phyloP scores from a whole-genome alignment of 2,329 filamentous ascomycete genomes.

The Penicillium hesseltinei region DNA sequence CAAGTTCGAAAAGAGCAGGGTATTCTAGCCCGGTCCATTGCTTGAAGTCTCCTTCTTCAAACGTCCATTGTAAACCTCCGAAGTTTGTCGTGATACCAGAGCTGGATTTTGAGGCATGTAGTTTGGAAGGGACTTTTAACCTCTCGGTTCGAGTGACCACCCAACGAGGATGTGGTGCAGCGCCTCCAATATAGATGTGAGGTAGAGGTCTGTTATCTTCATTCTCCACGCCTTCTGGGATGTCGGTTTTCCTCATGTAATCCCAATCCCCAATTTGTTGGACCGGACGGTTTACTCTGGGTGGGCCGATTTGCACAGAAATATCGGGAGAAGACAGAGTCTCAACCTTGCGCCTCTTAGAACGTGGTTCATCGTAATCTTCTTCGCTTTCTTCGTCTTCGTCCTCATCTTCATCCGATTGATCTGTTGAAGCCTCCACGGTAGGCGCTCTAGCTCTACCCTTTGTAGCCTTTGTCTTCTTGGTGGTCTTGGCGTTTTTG shows the following conservation, averaged over 20 bases:
- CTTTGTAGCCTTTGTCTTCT: not conserved
- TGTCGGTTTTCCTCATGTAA: not conserved
- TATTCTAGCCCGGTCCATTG: not conserved
- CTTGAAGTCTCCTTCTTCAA: constrained; percentile 3
- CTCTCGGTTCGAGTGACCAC: not conserved
- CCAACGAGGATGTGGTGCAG: constrained; percentile 6
- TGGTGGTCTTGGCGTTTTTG: not conserved
- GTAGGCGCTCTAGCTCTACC: not conserved
- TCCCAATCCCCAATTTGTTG: not conserved
- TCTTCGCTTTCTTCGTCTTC: constrained; percentile 7
- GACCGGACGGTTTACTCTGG: not conserved
- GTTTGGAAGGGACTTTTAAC: not conserved
- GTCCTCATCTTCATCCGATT: not conserved
- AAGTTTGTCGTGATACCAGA: not conserved
- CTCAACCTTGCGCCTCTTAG: not conserved
- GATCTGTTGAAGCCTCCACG: not conserved
- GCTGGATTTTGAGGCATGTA: not conserved
- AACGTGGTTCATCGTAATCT: not conserved
- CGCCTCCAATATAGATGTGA: not conserved
- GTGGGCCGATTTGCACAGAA: not conserved
- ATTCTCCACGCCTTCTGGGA: not conserved
- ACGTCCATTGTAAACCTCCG: not conserved
- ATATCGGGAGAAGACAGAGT: too few relatives aligned
- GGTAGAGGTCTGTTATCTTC: not conserved
- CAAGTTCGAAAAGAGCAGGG: constrained; percentile 2